These are phyloP conservation scores for Candolleomyces aberdarensis DNA, from an alignment of 768 basidiomycete genomes.

Conservation along the genomic window DNA sequence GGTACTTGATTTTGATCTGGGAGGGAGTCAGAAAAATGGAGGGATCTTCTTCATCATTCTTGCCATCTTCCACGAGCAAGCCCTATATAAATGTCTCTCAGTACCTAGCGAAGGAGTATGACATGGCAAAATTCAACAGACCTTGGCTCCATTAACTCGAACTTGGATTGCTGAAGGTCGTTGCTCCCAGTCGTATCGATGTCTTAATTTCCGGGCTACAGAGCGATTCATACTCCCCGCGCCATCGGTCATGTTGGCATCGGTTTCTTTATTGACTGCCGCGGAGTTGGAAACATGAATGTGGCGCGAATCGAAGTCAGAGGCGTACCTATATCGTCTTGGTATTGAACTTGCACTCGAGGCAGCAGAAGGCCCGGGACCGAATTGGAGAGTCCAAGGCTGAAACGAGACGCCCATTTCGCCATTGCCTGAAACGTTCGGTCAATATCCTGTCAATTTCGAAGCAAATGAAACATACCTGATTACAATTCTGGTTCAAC, in stretches of 20 bases:
- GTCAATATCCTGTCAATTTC: background rate
- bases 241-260: conserved; percentile 55
- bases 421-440: conserved; percentile 43
- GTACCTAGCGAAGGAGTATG: background rate
- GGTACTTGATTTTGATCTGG: conserved; percentile 46
- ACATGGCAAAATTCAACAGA: conserved; percentile 11
- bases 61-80: conserved; percentile 35
- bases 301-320: conserved; percentile 11
- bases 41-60: conserved; percentile 18
- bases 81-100: conserved; percentile 24
- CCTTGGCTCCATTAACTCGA: conserved; percentile 48
- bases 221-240: conserved; percentile 44
- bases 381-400: conserved; percentile 62
- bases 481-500: conserved; percentile 39
- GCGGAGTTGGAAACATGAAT: background rate
- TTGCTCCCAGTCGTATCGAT: conserved; percentile 31
- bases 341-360: conserved; percentile 30
- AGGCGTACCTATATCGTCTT: conserved; percentile 48
- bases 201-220: conserved; percentile 30
- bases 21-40: conserved; percentile 36
- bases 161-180: conserved; percentile 50
- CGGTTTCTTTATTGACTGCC: conserved; percentile 12
- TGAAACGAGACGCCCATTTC: conserved; percentile 64
- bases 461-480: conserved; percentile 33
- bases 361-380: conserved; percentile 49